phyloP scores from a whole-genome alignment of 805 yeast species.

The Scheffersomyces stipitis region DNA sequence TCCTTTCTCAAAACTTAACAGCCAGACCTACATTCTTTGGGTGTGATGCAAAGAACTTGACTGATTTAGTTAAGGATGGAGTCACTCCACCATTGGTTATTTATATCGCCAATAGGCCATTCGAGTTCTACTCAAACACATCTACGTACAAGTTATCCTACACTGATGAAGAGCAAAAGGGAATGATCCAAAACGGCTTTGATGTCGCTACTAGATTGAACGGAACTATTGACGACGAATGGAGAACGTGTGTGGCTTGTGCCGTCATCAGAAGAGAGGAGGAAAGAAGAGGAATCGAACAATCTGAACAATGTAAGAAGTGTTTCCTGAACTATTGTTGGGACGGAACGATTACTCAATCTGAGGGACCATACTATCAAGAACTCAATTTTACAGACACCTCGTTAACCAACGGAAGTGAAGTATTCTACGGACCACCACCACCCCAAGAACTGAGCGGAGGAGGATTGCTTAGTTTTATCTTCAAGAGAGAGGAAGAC shows the following conservation, averaged over 20 bases:
- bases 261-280: slow-evolving; percentile 78
- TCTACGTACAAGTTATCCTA: slow-evolving; percentile 70
- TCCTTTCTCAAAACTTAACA: slow-evolving; percentile 59
- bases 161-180: slow-evolving; percentile 51
- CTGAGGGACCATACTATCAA: slow-evolving; percentile 11
- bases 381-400: slow-evolving; percentile 28
- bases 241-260: slow-evolving; percentile 77
- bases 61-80: slow-evolving; percentile 43
- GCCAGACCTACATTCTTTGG: slow-evolving; percentile 80
- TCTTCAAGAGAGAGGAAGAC: not conserved
- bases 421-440: slow-evolving; percentile 8
- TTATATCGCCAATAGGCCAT: slow-evolving; percentile 75
- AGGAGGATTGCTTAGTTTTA: not conserved
- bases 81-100: slow-evolving; percentile 69
- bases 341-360: slow-evolving; percentile 45
- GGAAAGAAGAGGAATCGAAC: slow-evolving; percentile 61
- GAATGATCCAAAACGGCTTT: slow-evolving; percentile 72
- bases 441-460: not conserved
- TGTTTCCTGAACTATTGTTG: slow-evolving; percentile 80
- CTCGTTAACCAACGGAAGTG: slow-evolving; percentile 28
- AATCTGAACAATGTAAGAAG: slow-evolving; percentile 65
- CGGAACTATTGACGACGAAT: slow-evolving; percentile 64
- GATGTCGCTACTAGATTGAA: slow-evolving; percentile 66
- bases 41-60: slow-evolving; percentile 65
- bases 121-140: slow-evolving; percentile 65